Evolutionary conservation across 306 rosid genomes (phyloP), one percentile per base, ranked within the genome.

Genomic region (Castanopsis chinensis): DNA sequence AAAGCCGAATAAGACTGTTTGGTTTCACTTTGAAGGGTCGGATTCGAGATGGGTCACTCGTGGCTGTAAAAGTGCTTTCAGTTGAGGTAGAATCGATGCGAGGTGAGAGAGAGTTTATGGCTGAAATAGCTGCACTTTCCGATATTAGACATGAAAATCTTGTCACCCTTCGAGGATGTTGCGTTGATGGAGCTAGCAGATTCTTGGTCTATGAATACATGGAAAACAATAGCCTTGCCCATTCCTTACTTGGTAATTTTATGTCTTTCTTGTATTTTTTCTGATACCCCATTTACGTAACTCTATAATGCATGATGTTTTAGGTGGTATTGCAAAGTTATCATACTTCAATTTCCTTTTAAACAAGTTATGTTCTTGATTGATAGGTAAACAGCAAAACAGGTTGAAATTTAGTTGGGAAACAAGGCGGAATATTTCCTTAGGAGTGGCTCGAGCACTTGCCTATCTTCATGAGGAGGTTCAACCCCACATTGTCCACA

Each of bases 151-250:
- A 95, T 86, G 93, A 86, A 68, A 91, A 95, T 81, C 94, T 95
- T 18, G 99, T 91, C 3, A 74, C 73, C 59, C 91, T 95, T 41
- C 73, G 74, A 80, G 98, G 99, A 9, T 95, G 92, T 85, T 90
- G 93, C 73, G 98, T 93, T 30, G 98, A 93, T 77, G 96, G 96
- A 73, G 81, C 85, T 63, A 73, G 65, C 0, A 90, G 99, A 89
- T 95, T 86, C 64, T 81, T 95, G 76, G 96, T 95, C 51, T 95
- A 93, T 58, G 94, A 95, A 60, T 95, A 86, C 87, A 93, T 95
- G 99, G 92, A 89, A 64, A 92, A 95, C 80, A 95, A 91, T 53
- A 95, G 94, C 86, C 94, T 95, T 69, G 27, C 88, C 60, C 77
- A 83, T 67, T 78, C 83, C 76, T 92, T 93, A 63, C 84, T 87